Conservation (phyloP, 2,329 filamentous ascomycete species). For the Nemania sp. region DNA sequence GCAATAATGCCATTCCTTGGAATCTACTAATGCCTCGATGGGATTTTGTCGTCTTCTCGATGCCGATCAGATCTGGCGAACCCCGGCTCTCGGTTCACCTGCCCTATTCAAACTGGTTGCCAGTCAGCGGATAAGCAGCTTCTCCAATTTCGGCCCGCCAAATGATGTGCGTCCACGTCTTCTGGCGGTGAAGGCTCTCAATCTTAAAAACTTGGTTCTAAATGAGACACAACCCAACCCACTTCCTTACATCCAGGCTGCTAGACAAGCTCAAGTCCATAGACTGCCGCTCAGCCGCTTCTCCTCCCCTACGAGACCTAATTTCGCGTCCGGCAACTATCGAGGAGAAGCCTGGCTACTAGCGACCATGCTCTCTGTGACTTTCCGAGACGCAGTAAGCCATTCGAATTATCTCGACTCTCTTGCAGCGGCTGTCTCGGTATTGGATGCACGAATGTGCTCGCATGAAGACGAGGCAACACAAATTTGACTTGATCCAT, state of each 20-base stretch:
- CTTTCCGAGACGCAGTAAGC: slow-evolving; percentile 1
- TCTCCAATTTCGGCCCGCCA: slow-evolving; percentile 19
- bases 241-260: neutral
- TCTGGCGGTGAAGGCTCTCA: slow-evolving; percentile 1
- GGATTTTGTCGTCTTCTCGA: slow-evolving; percentile 30
- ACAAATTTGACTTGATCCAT: neutral
- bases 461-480: neutral
- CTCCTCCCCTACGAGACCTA: neutral
- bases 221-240: slow-evolving; percentile 3
- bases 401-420: neutral
- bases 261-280: slow-evolving; percentile 2
- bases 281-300: slow-evolving; percentile 1
- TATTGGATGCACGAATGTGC: neutral
- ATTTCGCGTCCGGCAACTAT: neutral
- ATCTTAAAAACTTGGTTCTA: slow-evolving; percentile 4
- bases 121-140: slow-evolving; percentile 7
- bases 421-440: slow-evolving; percentile 12
- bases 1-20: slow-evolving; percentile 27
- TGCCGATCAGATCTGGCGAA: slow-evolving; percentile 23
- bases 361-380: slow-evolving; percentile 2
- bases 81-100: neutral
- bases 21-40: slow-evolving; percentile 17
- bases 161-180: slow-evolving; percentile 25
- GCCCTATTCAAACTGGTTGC: slow-evolving; percentile 1
- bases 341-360: neutral